phyloP scores from a whole-genome alignment of 2,329 filamentous ascomycete genomes.

The Calonectria leucothoes region DNA sequence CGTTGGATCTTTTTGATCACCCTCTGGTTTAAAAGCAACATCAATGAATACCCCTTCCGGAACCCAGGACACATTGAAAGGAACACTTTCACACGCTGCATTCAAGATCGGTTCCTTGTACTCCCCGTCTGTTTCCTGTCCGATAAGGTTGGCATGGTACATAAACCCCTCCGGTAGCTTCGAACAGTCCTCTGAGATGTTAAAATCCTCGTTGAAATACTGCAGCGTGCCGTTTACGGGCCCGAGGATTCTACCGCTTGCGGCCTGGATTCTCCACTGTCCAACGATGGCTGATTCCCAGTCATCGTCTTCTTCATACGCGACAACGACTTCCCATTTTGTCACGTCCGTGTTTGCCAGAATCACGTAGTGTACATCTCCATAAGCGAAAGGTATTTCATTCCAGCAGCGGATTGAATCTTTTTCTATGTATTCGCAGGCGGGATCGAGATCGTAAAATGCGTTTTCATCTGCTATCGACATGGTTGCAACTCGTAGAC shows the following conservation, averaged over 20 bases:
- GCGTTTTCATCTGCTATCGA: background rate
- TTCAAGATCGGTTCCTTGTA: background rate
- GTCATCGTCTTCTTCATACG: background rate
- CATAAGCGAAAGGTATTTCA: background rate
- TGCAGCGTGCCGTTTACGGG: background rate
- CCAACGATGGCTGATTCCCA: background rate
- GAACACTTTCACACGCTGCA: background rate
- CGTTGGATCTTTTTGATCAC: background rate
- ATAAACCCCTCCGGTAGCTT: background rate
- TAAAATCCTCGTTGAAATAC: background rate
- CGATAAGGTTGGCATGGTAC: background rate
- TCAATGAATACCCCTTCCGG: background rate
- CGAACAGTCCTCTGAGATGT: background rate
- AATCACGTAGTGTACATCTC: background rate
- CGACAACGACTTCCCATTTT: background rate
- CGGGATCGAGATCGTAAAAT: background rate
- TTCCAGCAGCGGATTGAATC: background rate
- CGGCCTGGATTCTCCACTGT: background rate
- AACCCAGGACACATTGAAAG: background rate
- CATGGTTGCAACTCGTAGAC: background rate
- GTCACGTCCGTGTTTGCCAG: background rate
- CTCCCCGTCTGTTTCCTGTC: background rate
- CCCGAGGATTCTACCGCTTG: background rate
- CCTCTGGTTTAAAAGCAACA: background rate
- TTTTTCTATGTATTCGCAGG: background rate